A percentile compares a stretch with the other conserved stretches of the same genome.
Conservation (phyloP, 2,329 filamentous ascomycete species). For the Lecanoromycetidae sp. region DNA sequence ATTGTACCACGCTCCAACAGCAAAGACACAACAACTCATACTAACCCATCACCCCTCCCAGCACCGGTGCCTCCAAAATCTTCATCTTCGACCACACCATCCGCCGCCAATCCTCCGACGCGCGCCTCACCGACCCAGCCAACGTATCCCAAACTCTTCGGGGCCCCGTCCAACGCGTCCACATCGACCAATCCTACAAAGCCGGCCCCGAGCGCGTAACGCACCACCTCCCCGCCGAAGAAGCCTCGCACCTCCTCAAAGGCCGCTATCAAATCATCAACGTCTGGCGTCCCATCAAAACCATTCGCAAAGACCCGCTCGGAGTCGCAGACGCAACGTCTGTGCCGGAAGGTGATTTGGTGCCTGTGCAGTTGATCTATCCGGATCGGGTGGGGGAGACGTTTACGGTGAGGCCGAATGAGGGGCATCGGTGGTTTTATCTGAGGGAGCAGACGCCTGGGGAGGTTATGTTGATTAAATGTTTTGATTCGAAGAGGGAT, state of each 20-base stretch:
- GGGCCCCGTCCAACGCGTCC: slow-evolving; percentile 56
- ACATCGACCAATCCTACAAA: slow-evolving; percentile 57
- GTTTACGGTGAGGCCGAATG: slow-evolving; percentile 45
- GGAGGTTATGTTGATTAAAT: slow-evolving; percentile 44
- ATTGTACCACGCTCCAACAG: no score
- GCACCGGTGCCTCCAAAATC: slow-evolving; percentile 44
- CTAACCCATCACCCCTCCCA: slow-evolving; percentile 20
- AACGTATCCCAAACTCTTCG: slow-evolving; percentile 45
- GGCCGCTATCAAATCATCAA: slow-evolving; percentile 57
- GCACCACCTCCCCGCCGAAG: slow-evolving; percentile 47
- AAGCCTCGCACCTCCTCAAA: slow-evolving; percentile 43
- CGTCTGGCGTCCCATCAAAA: slow-evolving; percentile 56
- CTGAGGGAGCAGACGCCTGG: slow-evolving; percentile 53
- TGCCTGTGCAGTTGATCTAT: slow-evolving; percentile 52
- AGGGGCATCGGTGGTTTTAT: slow-evolving; percentile 51
- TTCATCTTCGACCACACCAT: slow-evolving; percentile 55
- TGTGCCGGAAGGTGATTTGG: slow-evolving; percentile 45
- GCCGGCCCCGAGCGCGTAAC: slow-evolving; percentile 51
- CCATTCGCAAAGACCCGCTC: slow-evolving; percentile 54
- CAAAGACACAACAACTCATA: slow-evolving; percentile 10
- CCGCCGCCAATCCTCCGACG: slow-evolving; percentile 31
- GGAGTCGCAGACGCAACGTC: slow-evolving; percentile 55
- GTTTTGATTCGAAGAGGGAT: slow-evolving; percentile 40
- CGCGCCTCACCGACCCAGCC: slow-evolving; percentile 19
- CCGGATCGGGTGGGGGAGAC: slow-evolving; percentile 49